phyloP scores from a whole-genome alignment of 2,329 filamentous ascomycete species.

The Fusarium nodosum region DNA sequence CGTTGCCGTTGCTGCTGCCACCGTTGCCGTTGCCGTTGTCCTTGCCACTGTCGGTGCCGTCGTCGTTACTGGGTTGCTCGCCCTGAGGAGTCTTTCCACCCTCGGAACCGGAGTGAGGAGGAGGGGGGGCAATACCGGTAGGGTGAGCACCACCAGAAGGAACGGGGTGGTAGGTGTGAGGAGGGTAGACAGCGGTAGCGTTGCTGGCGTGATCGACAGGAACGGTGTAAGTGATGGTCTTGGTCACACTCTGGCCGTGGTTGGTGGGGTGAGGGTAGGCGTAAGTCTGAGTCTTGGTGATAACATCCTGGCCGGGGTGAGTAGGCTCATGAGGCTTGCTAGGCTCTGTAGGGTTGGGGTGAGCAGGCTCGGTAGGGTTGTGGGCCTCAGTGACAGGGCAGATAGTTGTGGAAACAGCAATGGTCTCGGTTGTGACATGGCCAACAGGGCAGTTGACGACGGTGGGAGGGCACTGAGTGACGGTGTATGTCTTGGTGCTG shows the following conservation, averaged over 20 bases:
- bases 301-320: conserved; percentile 39
- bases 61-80: conserved; percentile 18
- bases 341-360: conserved; percentile 38
- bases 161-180: conserved; percentile 39
- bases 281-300: conserved; percentile 48
- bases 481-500: conserved; percentile 43
- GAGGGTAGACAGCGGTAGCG: conserved; percentile 38
- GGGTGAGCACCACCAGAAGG: conserved; percentile 38
- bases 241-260: conserved; percentile 43
- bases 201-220: conserved; percentile 38
- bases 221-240: conserved; percentile 48
- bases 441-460: conserved; percentile 40
- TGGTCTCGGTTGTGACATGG: conserved; percentile 43
- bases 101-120: conserved; percentile 29
- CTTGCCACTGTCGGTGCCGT: conserved; percentile 14
- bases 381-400: conserved; percentile 40
- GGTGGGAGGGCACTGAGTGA: conserved; percentile 39
- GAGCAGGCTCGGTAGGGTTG: conserved; percentile 29
- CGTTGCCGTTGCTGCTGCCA: conserved; percentile 1
- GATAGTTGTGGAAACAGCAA: conserved; percentile 43
- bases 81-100: conserved; percentile 40
- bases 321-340: conserved; percentile 42
- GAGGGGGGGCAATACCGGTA: conserved; percentile 33
- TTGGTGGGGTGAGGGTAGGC: conserved; percentile 48
- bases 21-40: neutral